Base-by-base conservation (phyloP, 2,329 filamentous ascomycete genomes). In the Epichloe amarillans region DNA sequence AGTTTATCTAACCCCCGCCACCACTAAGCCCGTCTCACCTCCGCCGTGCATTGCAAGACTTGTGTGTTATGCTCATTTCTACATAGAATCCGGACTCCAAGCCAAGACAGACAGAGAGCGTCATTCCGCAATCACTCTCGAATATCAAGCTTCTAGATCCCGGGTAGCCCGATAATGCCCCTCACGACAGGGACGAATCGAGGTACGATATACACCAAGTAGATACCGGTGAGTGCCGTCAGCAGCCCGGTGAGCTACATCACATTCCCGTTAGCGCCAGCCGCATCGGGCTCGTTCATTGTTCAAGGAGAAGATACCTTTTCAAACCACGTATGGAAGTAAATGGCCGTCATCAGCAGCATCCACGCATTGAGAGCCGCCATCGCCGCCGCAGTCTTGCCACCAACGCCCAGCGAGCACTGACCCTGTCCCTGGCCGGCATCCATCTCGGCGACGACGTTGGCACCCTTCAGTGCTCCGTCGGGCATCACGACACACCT, bases 261-360 rank as follows among this genome's bases (percentile, higher is more conserved):
- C 8, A 19, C 4, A 5, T 30, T 30, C 26, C 26, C 26, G 26
- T 30, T 0, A 10, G n/a, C 30, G 12, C 57, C 66, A 52, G 47
- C 33, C 67, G 62, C 49, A 48, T 47, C 11, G 2, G n/a, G 8
- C 12, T 2, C 0, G 4, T 33, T 23, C 8, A 17, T 21, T 50
- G 19, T 21, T 26, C 5, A 1, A 23, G 5, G 21, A 3, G 4
- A 17, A 64, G 75, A 61, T 60, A 86, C 84, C 84, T 97, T 98
- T 72, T 98, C 93, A 60, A 94, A 83, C 90, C 91, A 97, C 0
- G 93, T 98, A 67, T 98, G 93, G 62, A 98, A 98, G 74, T 91
- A 98, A 39, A 94, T 90, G 3, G 90, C 90, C 40, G 93, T 98
- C 93, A 98, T 98, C 54, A 97, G 74, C 64, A 98, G 68, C 93